phyloP scores from a whole-genome alignment of 169 alveolate genomes.

The Toxoplasma gondii region DNA sequence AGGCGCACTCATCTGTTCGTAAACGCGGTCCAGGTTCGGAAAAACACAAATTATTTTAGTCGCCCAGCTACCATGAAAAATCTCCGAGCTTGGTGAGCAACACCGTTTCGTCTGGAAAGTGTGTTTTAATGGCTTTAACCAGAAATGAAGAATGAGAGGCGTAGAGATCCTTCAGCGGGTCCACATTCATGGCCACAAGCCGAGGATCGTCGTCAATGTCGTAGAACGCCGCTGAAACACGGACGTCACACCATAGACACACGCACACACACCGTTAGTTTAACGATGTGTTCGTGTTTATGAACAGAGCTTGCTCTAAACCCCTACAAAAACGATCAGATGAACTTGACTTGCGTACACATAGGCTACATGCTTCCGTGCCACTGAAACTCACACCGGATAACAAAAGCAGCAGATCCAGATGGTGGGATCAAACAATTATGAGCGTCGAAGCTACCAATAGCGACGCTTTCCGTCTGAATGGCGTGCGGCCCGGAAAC shows the following conservation, averaged over 20 bases:
- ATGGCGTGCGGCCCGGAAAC: too few species aligned
- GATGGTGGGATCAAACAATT: too few species aligned
- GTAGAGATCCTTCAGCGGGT: slow-evolving; percentile 53
- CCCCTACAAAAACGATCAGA: background rate
- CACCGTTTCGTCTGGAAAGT: background rate
- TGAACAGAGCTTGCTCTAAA: background rate
- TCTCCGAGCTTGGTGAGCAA: background rate
- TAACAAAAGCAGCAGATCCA: too few species aligned
- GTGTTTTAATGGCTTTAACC: background rate
- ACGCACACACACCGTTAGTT: background rate
- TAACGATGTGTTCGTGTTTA: background rate
- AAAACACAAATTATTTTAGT: too few species aligned
- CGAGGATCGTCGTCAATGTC: slow-evolving; percentile 46
- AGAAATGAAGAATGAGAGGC: slow-evolving; percentile 57
- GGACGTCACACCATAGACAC: background rate
- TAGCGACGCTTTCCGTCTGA: too few species aligned
- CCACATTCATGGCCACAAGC: slow-evolving; percentile 25
- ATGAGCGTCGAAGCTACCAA: too few species aligned
- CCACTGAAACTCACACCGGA: too few species aligned
- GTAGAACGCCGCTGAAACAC: slow-evolving; percentile 54
- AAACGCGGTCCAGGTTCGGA: too few species aligned
- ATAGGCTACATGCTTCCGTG: too few species aligned
- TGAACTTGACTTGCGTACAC: too few species aligned
- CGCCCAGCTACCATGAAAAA: too few species aligned
- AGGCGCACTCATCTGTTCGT: too few species aligned